Evolutionary conservation across 2,329 filamentous ascomycete genomes (phyloP).

Genomic region (Calonectria pseudoturangicola): DNA sequence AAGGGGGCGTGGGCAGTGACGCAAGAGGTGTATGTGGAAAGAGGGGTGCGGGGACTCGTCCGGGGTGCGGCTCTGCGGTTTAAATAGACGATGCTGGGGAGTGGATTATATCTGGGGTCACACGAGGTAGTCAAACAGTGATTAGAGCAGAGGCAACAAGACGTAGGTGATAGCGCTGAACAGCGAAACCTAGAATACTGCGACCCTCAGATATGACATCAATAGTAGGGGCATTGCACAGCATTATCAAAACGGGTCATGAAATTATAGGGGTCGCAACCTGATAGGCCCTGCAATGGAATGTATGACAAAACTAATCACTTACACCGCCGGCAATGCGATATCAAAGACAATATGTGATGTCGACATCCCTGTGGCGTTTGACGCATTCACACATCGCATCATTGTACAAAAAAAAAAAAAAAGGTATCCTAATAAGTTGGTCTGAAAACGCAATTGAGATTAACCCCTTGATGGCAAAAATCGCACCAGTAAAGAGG

Average conservation of each 20-base stretch:
- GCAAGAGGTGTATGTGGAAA: conserved; percentile 77
- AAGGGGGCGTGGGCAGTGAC: conserved; percentile 76
- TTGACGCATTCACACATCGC: conserved; percentile 48
- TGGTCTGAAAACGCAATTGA: not conserved
- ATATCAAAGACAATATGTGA: conserved; percentile 36
- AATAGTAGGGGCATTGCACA: not conserved
- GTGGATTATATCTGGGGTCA: conserved; percentile 88
- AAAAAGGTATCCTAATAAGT: conserved; percentile 6
- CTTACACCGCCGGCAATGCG: conserved; percentile 41
- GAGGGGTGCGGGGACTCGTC: conserved; percentile 85
- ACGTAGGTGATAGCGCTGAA: conserved; percentile 60
- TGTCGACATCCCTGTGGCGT: conserved; percentile 55
- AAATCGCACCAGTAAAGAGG: conserved; percentile 20
- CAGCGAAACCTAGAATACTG: conserved; percentile 43
- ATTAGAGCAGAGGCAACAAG: conserved; percentile 68
- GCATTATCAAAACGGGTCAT: conserved; percentile 23
- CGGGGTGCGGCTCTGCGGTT: conserved; percentile 83
- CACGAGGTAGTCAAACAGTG: conserved; percentile 88
- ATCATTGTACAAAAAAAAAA: not conserved
- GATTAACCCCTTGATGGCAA: not conserved
- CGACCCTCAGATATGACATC: too few species aligned
- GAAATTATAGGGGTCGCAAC: conserved; percentile 21
- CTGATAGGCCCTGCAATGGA: conserved; percentile 15
- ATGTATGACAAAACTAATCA: conserved; percentile 27
- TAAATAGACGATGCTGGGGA: conserved; percentile 88